These are phyloP conservation scores for Candida ortonii DNA, from an alignment of 805 yeast species.

Conservation along the genomic window DNA sequence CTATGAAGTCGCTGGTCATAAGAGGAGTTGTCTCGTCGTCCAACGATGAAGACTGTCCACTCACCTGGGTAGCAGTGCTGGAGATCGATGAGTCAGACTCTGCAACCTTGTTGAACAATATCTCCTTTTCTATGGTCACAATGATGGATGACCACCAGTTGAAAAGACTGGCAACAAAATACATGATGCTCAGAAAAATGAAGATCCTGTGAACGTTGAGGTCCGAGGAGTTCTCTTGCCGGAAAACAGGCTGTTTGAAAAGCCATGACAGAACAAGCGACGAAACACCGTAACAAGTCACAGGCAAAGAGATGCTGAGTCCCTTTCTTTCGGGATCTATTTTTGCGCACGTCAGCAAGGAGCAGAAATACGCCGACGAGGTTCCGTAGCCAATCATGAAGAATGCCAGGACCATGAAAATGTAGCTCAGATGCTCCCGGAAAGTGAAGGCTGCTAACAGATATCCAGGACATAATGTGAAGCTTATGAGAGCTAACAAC, in stretches of 20 bases:
- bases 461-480: conserved; percentile 69
- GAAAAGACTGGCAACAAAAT: conserved; percentile 52
- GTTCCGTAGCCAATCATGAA: conserved; percentile 68
- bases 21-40: conserved; percentile 35
- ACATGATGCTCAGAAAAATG: conserved; percentile 47
- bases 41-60: conserved; percentile 2
- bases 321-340: conserved; percentile 76
- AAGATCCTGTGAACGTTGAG: conserved; percentile 55
- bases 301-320: conserved; percentile 83
- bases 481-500: conserved; percentile 57
- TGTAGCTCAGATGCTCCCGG: conserved; percentile 28
- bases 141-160: conserved; percentile 65
- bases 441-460: conserved; percentile 42
- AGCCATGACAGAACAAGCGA: conserved; percentile 69
- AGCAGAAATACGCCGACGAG: conserved; percentile 66
- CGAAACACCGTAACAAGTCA: conserved; percentile 82
- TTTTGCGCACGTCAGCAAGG: conserved; percentile 78
- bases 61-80: conserved; percentile 1
- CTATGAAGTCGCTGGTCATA: conserved; percentile 25
- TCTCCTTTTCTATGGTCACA: conserved; percentile 55
- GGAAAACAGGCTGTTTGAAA: conserved; percentile 44
- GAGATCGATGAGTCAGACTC: conserved; percentile 14
- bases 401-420: conserved; percentile 48
- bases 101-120: conserved; percentile 34
- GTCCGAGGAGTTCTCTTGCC: conserved; percentile 15